Conservation (phyloP, 1,139 yeast genomes). For the Pichia sp. region DNA sequence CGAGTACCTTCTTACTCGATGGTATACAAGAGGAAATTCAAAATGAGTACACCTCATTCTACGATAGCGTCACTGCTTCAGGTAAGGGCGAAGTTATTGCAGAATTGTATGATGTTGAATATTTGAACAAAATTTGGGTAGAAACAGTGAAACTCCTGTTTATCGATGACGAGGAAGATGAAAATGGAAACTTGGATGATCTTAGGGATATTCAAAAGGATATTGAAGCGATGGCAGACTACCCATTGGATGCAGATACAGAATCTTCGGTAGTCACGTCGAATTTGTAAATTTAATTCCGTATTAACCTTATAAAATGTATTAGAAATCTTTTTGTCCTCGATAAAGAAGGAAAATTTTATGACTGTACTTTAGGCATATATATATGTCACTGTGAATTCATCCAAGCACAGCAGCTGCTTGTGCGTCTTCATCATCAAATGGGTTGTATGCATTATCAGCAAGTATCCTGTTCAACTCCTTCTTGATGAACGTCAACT, state of each 20-base stretch:
- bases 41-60: constrained; percentile 44
- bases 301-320: no score
- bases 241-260: constrained; percentile 1
- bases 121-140: constrained; percentile 46
- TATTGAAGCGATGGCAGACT: constrained; percentile 9
- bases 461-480: constrained; percentile 74
- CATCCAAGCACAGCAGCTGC: background rate
- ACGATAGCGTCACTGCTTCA: constrained; percentile 25
- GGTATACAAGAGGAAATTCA: constrained; percentile 56
- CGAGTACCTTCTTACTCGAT: constrained; percentile 48
- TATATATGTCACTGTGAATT: background rate
- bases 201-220: constrained; percentile 9
- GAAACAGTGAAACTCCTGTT: constrained; percentile 37
- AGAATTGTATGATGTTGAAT: constrained; percentile 53
- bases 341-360: no score
- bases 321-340: no score
- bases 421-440: constrained; percentile 46
- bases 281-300: background rate
- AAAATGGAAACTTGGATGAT: constrained; percentile 11
- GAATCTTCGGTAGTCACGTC: constrained; percentile 4
- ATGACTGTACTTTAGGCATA: no score
- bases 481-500: constrained; percentile 67
- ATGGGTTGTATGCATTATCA: constrained; percentile 83
- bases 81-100: constrained; percentile 25
- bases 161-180: constrained; percentile 19